Base-by-base conservation (phyloP, 805 yeast species). In the Phaffomyces thermotolerans region DNA sequence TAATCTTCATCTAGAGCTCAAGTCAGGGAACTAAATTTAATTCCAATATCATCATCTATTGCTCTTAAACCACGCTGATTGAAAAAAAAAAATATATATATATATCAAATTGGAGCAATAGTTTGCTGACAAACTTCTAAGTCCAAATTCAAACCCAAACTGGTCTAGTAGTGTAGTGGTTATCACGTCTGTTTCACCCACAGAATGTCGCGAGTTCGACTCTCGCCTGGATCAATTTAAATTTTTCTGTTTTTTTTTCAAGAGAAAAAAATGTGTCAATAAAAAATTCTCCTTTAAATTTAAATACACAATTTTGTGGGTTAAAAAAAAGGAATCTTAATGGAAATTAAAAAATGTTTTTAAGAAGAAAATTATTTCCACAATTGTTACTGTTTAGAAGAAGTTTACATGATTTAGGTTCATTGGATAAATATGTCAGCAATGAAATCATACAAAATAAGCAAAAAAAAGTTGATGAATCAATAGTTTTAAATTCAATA, bases 111-210 rank as follows among this genome's bases (percentile, higher is more conserved):
- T n/a, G n/a, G n/a, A n/a, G n/a, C n/a, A n/a, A n/a, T n/a, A n/a
- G n/a, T n/a, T n/a, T n/a, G n/a, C n/a, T n/a, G n/a, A n/a, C n/a
- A n/a, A n/a, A n/a, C n/a, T n/a, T n/a, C n/a, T n/a, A n/a, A n/a
- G n/a, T n/a, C n/a, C n/a, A n/a, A n/a, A n/a, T n/a, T 4, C 8
- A 6, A 4, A 5, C 22, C 12, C 5, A 20, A 34, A 36, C 22
- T 31, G 62, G 63, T 57, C 54, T 53, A 56, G 63, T 58, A 57
- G 63, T 58, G 63, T 58, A 58, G 60, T 57, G 63, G 63, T 58
- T 58, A 58, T 58, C 63, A 58, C 63, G 63, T 58, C 63, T 58
- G 60, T 52, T 58, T 58, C 61, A 58, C 63, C 49, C 63, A 52
- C 60, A 58, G 63, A 57, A 58, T 56, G 63, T 57, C 60, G 51